Evolutionary conservation across 768 basidiomycete genomes (phyloP), one percentile per base, ranked within the genome.

Genomic region (Pleurotus platypus): DNA sequence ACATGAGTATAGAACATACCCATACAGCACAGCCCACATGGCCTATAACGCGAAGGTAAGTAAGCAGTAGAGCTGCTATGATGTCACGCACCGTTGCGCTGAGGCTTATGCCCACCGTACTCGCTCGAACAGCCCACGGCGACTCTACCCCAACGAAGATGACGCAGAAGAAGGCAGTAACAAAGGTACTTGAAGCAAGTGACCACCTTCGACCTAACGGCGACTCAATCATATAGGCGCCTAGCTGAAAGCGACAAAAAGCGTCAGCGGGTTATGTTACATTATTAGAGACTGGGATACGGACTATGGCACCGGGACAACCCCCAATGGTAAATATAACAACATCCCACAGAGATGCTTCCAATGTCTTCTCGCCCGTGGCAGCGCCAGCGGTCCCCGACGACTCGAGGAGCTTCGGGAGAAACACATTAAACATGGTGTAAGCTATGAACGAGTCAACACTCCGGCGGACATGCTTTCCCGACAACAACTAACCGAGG

Each of bases 341-440:
- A n/a, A 93, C 87, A 64, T 94, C 92, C 86, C 89, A 89, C 38
- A 95, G 63, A 45, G 83, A 88, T 56, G 80, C 82, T 62, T 82
- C 78, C 13, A 87, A 67, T 1, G 79, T 75, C 64, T 82, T 81
- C 1, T 76, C 66, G 11, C 65, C 61, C 4, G 51, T 57, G 4
- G 59, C 58, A 2, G 58, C 56, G 22, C 20, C 64, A 3, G 61
- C 26, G 9, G 60, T 61, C 9, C 72, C 55, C 16, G 82, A 74
- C 24, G 81, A 80, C 72, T 96, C 94, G 38, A 96, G 72, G 9
- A 94, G 74, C 65, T 92, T 95, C 0, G 94, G 94, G 16, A 94
- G 78, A 66, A 84, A 96, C 24, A 94, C 91, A 66, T 95, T 96
- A 71, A 96, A 95, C 86, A 96, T 93, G 2, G 91, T 94, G 64